Evolutionary conservation across 148 eudicot genomes (phyloP).

Genomic region (Nepenthes gracilis): DNA sequence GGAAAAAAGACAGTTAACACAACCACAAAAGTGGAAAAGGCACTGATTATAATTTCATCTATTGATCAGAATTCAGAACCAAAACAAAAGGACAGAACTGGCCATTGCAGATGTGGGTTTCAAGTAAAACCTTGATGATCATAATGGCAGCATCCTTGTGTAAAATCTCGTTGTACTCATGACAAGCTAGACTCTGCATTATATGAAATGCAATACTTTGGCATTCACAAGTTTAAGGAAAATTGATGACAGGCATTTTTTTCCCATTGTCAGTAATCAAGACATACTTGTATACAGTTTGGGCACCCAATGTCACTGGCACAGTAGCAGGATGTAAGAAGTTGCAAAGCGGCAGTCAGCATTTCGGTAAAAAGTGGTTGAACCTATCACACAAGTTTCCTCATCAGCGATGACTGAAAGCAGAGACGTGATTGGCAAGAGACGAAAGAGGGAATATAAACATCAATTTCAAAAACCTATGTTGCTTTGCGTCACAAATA

Average conservation of each 20-base stretch:
- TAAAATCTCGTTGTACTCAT: slow-evolving; percentile 82
- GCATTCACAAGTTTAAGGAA: no score
- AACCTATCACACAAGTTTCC: slow-evolving; percentile 22
- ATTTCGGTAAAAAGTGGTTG: slow-evolving; percentile 67
- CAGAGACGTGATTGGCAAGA: neutral
- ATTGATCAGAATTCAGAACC: neutral
- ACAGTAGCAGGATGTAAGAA: slow-evolving; percentile 75
- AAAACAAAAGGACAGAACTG: no score
- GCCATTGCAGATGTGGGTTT: no score
- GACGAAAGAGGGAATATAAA: no score
- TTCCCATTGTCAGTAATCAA: neutral
- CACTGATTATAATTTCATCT: neutral
- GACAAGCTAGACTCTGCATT: slow-evolving; percentile 59
- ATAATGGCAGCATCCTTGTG: slow-evolving; percentile 86
- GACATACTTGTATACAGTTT: slow-evolving; percentile 73
- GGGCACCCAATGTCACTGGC: slow-evolving; percentile 72
- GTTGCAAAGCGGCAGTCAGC: slow-evolving; percentile 66
- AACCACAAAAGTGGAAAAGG: neutral
- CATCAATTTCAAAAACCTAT: no score
- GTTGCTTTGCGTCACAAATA: no score
- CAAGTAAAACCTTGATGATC: slow-evolving; percentile 55
- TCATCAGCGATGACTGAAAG: neutral
- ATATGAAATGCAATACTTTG: slow-evolving; percentile 1
- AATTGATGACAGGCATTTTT: no score
- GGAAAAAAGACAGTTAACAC: neutral